Evolutionary conservation across 2,329 filamentous ascomycete genomes (phyloP).

Genomic region (Ramichloridium luteum): DNA sequence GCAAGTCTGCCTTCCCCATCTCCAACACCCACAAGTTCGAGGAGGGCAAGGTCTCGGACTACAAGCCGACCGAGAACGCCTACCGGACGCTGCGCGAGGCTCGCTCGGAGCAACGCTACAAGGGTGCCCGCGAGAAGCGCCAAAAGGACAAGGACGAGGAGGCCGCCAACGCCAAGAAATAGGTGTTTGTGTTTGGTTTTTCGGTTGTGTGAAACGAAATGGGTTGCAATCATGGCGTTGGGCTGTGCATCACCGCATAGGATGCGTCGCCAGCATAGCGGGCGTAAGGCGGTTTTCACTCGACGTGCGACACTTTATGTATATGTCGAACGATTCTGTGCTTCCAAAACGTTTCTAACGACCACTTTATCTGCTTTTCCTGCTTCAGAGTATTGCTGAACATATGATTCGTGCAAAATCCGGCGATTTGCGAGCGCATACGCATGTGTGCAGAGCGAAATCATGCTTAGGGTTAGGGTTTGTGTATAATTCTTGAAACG

Average conservation of each 20-base stretch:
- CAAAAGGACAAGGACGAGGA: constrained; percentile 77
- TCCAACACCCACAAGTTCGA: constrained; percentile 58
- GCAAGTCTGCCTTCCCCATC: constrained; percentile 55
- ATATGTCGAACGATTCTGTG: too few relatives aligned
- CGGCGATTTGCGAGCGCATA: too few relatives aligned
- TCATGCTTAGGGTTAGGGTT: too few relatives aligned
- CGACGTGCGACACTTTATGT: too few relatives aligned
- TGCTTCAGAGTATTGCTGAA: too few relatives aligned
- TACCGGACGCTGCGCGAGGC: constrained; percentile 76
- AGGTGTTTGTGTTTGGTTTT: constrained; percentile 26
- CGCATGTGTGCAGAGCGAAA: too few relatives aligned
- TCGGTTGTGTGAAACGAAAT: constrained; percentile 13
- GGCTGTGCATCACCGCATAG: constrained; percentile 2
- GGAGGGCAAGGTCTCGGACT: constrained; percentile 65
- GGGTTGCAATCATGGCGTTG: constrained; percentile 15
- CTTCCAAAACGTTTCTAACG: too few relatives aligned
- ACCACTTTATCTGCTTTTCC: too few relatives aligned
- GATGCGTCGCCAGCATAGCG: background rate
- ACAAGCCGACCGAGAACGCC: constrained; percentile 65
- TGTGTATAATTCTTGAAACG: too few relatives aligned
- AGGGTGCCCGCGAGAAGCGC: constrained; percentile 86
- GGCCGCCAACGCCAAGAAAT: constrained; percentile 71
- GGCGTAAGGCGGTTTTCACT: background rate
- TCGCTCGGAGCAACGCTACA: constrained; percentile 68
- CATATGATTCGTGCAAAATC: too few relatives aligned